Conservation (phyloP, 768 basidiomycete species). For the Agrocybe praecox region DNA sequence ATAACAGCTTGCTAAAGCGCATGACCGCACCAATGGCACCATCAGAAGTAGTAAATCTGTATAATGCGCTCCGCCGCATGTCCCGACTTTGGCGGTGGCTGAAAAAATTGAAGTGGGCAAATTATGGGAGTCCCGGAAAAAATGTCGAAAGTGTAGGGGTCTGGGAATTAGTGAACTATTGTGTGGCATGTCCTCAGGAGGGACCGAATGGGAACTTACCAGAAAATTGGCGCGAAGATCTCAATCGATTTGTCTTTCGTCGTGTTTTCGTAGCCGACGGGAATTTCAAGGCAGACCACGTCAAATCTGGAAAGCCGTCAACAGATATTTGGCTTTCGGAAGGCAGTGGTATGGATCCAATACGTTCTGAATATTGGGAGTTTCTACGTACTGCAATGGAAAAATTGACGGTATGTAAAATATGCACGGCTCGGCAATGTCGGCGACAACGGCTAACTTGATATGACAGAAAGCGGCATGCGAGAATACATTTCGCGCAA, state of each 20-base stretch:
- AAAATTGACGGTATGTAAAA: constrained; percentile 12
- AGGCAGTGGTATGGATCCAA: constrained; percentile 17
- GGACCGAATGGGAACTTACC: constrained; percentile 13
- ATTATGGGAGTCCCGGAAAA: constrained; percentile 1
- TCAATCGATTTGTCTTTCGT: not conserved
- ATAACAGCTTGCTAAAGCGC: constrained; percentile 9
- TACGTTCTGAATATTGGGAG: not conserved
- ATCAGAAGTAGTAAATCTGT: constrained; percentile 7
- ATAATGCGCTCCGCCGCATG: constrained; percentile 15
- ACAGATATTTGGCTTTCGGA: constrained; percentile 18
- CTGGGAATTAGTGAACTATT: constrained; percentile 14
- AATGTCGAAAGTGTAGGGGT: not conserved
- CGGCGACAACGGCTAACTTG: not conserved
- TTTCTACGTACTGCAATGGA: constrained; percentile 13
- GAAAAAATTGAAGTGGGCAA: constrained; percentile 10
- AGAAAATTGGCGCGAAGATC: not conserved
- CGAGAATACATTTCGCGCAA: constrained; percentile 16
- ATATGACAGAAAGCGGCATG: constrained; percentile 14
- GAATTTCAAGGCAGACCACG: constrained; percentile 23
- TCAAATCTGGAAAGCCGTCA: constrained; percentile 3
- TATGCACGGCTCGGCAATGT: not conserved
- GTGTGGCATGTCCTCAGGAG: constrained; percentile 18
- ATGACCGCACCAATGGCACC: constrained; percentile 7
- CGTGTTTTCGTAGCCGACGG: constrained; percentile 14
- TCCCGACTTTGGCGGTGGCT: constrained; percentile 11